A percentile compares a stretch with the other conserved stretches of the same genome.
phyloP scores from a whole-genome alignment of 345 rosid genomes.

The Eucalyptus guilfoylei region DNA sequence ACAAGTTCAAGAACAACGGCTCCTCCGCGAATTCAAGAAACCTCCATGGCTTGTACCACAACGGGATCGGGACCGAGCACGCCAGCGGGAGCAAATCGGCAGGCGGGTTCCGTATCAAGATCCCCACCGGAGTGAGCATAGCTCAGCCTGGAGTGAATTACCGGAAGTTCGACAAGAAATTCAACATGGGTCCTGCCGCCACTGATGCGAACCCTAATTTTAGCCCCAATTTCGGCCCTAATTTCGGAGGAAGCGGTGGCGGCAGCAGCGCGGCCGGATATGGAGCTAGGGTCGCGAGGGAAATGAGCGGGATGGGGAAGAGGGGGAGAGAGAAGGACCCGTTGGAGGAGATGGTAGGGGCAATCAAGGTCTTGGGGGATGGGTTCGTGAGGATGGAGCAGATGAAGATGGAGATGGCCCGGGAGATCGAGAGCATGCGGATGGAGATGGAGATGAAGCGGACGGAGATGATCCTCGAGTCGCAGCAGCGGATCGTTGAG shows the following conservation, averaged over 20 bases:
- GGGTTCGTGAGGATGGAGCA: conserved; percentile 77
- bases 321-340: conserved; percentile 32
- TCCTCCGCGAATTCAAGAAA: conserved; percentile 29
- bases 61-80: conserved; percentile 40
- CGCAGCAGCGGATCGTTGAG: conserved; percentile 72
- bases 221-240: conserved; percentile 3
- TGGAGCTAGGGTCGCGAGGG: conserved; percentile 19
- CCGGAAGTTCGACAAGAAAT: conserved; percentile 35
- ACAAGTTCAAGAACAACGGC: conserved; percentile 1
- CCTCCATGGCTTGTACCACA: conserved; percentile 41
- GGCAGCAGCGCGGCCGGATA: not conserved
- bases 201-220: not conserved
- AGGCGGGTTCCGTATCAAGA: conserved; percentile 51
- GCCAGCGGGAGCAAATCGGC: conserved; percentile 14
- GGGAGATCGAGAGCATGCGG: conserved; percentile 76
- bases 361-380: conserved; percentile 77
- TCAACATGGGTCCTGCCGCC: not conserved
- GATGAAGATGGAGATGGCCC: conserved; percentile 85
- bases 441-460: conserved; percentile 95
- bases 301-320: conserved; percentile 8
- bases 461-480: conserved; percentile 75
- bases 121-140: conserved; percentile 78
- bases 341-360: conserved; percentile 63
- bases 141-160: conserved; percentile 51
- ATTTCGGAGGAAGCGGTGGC: not conserved